Evolutionary conservation across 23 red algal genomes (phyloP).

Genomic region (Gracilaria vermiculophylla): DNA sequence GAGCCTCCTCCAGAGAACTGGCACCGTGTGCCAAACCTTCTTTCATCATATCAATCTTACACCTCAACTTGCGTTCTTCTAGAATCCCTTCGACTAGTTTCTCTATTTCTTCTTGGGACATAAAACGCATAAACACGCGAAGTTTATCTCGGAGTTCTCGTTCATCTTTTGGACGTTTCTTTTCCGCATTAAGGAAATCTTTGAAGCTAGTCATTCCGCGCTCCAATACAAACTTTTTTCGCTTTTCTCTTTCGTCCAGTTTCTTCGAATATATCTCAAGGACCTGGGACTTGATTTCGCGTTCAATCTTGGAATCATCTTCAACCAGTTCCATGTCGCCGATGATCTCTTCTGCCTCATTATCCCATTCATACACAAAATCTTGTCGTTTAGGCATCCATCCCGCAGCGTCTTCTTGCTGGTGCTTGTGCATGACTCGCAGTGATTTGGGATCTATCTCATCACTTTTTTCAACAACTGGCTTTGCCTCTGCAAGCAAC

Average conservation of each 20-base stretch:
- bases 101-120: conserved; percentile 62
- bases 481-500: conserved; percentile 17
- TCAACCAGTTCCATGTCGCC: conserved; percentile 90
- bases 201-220: conserved; percentile 84
- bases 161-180: conserved; percentile 77
- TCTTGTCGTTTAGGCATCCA: conserved; percentile 96
- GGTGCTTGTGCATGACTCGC: conserved; percentile 94
- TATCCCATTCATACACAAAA: conserved; percentile 99
- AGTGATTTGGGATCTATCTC: conserved; percentile 79
- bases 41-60: conserved; percentile 57
- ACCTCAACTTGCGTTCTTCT: conserved; percentile 73
- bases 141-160: conserved; percentile 81
- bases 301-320: conserved; percentile 69
- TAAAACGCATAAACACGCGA: conserved; percentile 81
- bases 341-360: conserved; percentile 95
- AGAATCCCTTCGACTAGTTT: conserved; percentile 57
- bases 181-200: conserved; percentile 44
- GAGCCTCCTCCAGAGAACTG: conserved; percentile 31
- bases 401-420: conserved; percentile 88
- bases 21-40: conserved; percentile 57
- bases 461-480: conserved; percentile 37
- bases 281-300: conserved; percentile 85
- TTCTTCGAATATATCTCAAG: conserved; percentile 92
- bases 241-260: conserved; percentile 76
- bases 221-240: conserved; percentile 86